Base-by-base conservation (phyloP, 768 basidiomycete species). In the Suillus luteus region DNA sequence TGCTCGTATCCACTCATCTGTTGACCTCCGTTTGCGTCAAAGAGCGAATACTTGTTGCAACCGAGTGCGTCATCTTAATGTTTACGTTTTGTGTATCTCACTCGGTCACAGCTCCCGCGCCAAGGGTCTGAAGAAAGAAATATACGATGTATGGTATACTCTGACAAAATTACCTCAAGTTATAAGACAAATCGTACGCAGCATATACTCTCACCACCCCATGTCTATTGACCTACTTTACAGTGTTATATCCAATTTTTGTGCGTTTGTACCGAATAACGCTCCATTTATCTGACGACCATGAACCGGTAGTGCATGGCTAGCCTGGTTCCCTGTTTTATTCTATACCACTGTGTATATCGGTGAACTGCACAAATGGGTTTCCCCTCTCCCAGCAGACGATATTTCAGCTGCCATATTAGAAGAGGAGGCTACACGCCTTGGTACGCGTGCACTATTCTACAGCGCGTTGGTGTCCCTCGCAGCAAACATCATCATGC, bases 301-400 rank as follows among this genome's bases (percentile, higher is more conserved):
- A 70, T 24, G 11, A 52, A 31, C 10, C 19, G 17, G 12, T 62
- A 93, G 92, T 65, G 84, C 87, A 14, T 96, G 88, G 88, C 81
- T 95, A 64, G 91, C 86, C 9, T 98, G 96, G 96, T 97, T 96
- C 71, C 95, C 96, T 0, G 78, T 95, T 31, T 81, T 96, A 1
- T 95, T 96, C 76, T 96, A 94, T 78, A 90, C 88, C 3, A 90
- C 91, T 1, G 79, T 93, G 31, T 98, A 95, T 76, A 83, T 97
- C 61, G 92, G 92, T 12, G 96, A 96, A 68, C 82, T 96, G 12
- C 87, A 97, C 80, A 91, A 87, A 65, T 80, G 77, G 3, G 68
- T 80, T 10, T 81, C 78, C 14, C 76, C 71, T 41, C 65, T 68
- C 33, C 73, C 65, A 49, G 71, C 70, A 63, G 78, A 70, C 0